Evolutionary conservation across 306 rosid genomes (phyloP).

Genomic region (Hylodesmum podocarpum): DNA sequence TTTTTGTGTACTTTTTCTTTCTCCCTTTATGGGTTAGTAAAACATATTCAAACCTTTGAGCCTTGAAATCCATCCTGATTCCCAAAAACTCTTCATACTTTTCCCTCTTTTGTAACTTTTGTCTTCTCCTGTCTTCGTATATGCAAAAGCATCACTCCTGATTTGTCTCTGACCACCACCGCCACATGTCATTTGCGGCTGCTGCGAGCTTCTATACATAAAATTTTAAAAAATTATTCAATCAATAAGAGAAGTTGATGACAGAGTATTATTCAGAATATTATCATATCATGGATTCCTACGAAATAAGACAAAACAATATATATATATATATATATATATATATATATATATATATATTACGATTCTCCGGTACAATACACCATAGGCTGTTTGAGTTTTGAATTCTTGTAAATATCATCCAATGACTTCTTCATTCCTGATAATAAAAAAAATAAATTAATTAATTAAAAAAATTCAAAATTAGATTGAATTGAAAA

Average conservation of each 20-base stretch:
- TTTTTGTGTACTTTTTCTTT: no score
- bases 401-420: slow-evolving; percentile 75
- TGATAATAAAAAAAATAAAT: slow-evolving; percentile 9
- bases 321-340: no score
- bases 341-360: no score
- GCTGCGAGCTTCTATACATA: slow-evolving; percentile 66
- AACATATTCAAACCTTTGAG: slow-evolving; percentile 59
- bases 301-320: no score
- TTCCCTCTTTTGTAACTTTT: slow-evolving; percentile 70
- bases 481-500: slow-evolving; percentile 47
- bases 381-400: slow-evolving; percentile 72
- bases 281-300: slow-evolving; percentile 34
- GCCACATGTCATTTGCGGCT: slow-evolving; percentile 69
- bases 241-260: not conserved
- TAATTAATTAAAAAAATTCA: not conserved
- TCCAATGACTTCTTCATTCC: slow-evolving; percentile 92
- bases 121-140: slow-evolving; percentile 85
- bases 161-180: slow-evolving; percentile 70
- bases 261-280: slow-evolving; percentile 24
- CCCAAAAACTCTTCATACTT: slow-evolving; percentile 77
- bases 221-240: slow-evolving; percentile 12
- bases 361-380: slow-evolving; percentile 79
- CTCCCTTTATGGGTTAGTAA: no score
- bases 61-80: slow-evolving; percentile 92
- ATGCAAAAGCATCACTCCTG: slow-evolving; percentile 69